Base-by-base conservation (phyloP, 306 rosid genomes). In the Prosopis cineraria region DNA sequence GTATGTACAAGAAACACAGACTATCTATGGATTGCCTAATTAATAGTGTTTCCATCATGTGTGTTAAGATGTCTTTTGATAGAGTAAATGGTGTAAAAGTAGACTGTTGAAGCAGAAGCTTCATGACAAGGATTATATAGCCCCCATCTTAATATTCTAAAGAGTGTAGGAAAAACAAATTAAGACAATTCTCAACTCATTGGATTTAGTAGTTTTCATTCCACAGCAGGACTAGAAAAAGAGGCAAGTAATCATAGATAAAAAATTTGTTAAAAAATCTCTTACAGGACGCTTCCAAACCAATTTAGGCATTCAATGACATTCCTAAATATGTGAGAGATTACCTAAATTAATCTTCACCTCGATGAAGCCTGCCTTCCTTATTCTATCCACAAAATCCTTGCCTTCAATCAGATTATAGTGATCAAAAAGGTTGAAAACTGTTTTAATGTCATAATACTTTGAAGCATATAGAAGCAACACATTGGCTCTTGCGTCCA, bases 391-490 rank as follows among this genome's bases (percentile, higher is more conserved):
- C 88, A 89, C 67, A 48, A 77, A 88, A 24, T 88, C 84, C 11
- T 88, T 84, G 81, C 91, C 94, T 41, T 17, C 68, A 75, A 83
- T 87, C 75, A 89, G 75, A 84, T 89, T 89, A 79, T 89, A 89
- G 72, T 91, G 98, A 39, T 91, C 96, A 29, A 91, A 93, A 75
- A 87, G 76, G 87, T 88, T 93, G 85, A 86, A 85, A 83, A 93
- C 93, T 1, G 82, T 78, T 78, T 89, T 12, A n/a, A n/a, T n/a
- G n/a, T n/a, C n/a, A n/a, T n/a, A n/a, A n/a, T n/a, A n/a, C n/a
- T n/a, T n/a, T n/a, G 93, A 87, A 64, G 93, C 89, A 84, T 89
- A 93, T 45, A 91, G 91, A 36, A 93, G 91, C 71, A 88, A 94
- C 59, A 65, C 94, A 47, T 79, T 47, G 44, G 88, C 96, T 77